Evolutionary conservation across 1,284 basidiomycete species (phyloP).

Genomic region (Xanthoconium separans): DNA sequence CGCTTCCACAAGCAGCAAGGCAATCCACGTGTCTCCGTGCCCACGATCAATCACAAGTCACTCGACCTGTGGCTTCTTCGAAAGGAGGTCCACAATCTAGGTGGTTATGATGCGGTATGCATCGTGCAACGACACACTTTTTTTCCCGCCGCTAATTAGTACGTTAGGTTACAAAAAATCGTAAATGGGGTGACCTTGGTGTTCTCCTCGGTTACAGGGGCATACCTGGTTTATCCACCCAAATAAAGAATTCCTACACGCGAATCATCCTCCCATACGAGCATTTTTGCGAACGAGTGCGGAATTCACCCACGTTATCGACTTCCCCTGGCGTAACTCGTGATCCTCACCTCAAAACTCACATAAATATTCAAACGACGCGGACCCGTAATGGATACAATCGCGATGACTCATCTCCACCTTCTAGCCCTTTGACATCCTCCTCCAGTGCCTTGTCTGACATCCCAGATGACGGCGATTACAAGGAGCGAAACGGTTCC

Average conservation of each 20-base stretch:
- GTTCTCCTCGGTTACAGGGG: constrained; percentile 79
- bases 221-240: constrained; percentile 79
- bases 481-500: constrained; percentile 42
- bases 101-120: constrained; percentile 83
- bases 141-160: constrained; percentile 25
- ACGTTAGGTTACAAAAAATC: constrained; percentile 68
- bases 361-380: constrained; percentile 38
- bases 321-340: constrained; percentile 35
- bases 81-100: constrained; percentile 86
- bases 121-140: constrained; percentile 14
- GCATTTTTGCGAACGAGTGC: constrained; percentile 78
- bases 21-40: constrained; percentile 83
- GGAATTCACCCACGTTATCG: constrained; percentile 57
- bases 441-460: constrained; percentile 76
- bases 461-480: constrained; percentile 70
- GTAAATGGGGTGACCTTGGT: constrained; percentile 87
- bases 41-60: constrained; percentile 88
- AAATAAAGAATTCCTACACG: constrained; percentile 88
- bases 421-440: constrained; percentile 68
- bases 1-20: constrained; percentile 90
- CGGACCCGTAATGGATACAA: constrained; percentile 40
- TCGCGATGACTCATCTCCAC: constrained; percentile 45
- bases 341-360: constrained; percentile 45
- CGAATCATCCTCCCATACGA: constrained; percentile 95
- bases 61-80: constrained; percentile 92